phyloP scores from a whole-genome alignment of 2,329 filamentous ascomycete genomes.

The Aspergillus piperis region DNA sequence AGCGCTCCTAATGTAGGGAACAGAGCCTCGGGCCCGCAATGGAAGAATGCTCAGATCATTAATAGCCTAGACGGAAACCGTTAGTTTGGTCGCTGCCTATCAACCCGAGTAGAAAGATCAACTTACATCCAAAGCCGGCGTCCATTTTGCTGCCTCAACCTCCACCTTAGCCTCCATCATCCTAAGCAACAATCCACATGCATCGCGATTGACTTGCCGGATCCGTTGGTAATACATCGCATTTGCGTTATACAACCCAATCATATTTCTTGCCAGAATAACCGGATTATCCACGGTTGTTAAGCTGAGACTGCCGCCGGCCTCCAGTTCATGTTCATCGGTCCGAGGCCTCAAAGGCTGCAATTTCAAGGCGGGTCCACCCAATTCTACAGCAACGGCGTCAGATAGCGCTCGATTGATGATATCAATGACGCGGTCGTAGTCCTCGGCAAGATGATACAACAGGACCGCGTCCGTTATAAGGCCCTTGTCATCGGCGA shows the following conservation, averaged over 20 bases:
- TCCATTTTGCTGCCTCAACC: conserved; percentile 61
- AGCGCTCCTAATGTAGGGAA: conserved; percentile 74
- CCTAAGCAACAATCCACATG: conserved; percentile 60
- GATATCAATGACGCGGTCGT: conserved; percentile 88
- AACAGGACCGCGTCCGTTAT: conserved; percentile 91
- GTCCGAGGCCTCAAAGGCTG: conserved; percentile 76
- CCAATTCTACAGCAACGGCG: conserved; percentile 81
- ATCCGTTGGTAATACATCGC: conserved; percentile 64
- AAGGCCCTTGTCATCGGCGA: conserved; percentile 90
- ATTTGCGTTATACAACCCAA: conserved; percentile 62
- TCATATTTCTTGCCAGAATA: conserved; percentile 64
- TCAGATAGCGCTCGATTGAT: conserved; percentile 89
- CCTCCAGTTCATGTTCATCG: conserved; percentile 28
- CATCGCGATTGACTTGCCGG: conserved; percentile 58
- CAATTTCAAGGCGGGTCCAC: conserved; percentile 74
- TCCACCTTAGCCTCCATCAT: conserved; percentile 63
- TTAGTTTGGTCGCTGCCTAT: conserved; percentile 13
- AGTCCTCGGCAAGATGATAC: conserved; percentile 92
- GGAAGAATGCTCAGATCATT: conserved; percentile 76
- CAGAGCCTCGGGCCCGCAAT: conserved; percentile 71
- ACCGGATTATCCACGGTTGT: conserved; percentile 69
- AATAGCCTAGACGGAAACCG: conserved; percentile 61
- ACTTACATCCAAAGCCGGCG: conserved; percentile 65
- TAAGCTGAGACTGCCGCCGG: conserved; percentile 57
- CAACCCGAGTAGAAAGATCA: not conserved